These are phyloP conservation scores for Leucosporidium creatinivorum DNA, from an alignment of 768 basidiomycete species.

Conservation along the genomic window DNA sequence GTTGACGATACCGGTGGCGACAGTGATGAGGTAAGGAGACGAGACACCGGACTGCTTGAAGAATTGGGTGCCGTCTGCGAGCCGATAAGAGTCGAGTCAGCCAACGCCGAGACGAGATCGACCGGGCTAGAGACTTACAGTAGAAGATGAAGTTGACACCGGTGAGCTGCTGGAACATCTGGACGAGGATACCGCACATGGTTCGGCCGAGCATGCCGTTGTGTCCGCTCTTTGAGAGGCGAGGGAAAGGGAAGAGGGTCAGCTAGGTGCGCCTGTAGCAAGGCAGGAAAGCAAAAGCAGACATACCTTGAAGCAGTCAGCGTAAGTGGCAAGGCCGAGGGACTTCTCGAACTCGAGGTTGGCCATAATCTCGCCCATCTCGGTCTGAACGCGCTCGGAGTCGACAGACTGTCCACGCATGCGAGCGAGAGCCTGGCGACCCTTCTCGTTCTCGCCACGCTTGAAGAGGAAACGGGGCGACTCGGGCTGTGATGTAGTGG, in stretches of 20 bases:
- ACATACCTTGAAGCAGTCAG: constrained; percentile 1
- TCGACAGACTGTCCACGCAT: neutral
- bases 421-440: neutral
- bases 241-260: too few relatives aligned
- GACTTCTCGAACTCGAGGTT: neutral
- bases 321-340: neutral
- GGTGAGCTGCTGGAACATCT: constrained; percentile 1
- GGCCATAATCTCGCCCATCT: neutral
- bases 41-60: constrained; percentile 23
- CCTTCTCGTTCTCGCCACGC: constrained; percentile 47
- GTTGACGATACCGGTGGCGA: constrained; percentile 9
- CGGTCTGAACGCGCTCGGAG: neutral
- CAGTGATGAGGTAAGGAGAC: constrained; percentile 25
- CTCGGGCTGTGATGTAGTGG: constrained; percentile 48
- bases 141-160: constrained; percentile 64
- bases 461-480: constrained; percentile 67
- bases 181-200: neutral
- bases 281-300: too few relatives aligned
- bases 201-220: neutral
- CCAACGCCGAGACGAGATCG: too few relatives aligned
- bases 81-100: neutral
- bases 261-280: too few relatives aligned
- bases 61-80: constrained; percentile 19
- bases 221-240: neutral
- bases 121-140: neutral